Conservation (phyloP, 2,329 filamentous ascomycete species). For the Ophiocordyceps robertsii region DNA sequence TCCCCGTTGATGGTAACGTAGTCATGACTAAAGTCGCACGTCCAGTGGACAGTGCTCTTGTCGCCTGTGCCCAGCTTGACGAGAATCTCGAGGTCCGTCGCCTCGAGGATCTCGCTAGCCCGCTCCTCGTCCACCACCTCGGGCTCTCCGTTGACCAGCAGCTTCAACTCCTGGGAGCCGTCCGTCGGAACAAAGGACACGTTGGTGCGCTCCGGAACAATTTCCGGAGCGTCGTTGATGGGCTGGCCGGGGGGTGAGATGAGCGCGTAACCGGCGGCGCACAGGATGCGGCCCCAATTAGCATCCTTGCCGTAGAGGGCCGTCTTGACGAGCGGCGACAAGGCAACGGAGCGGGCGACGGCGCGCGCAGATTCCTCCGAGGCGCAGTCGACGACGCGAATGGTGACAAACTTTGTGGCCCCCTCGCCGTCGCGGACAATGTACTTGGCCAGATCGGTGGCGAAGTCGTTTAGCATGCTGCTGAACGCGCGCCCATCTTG, state of each 20-base stretch:
- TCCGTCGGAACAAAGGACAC: constrained; percentile 70
- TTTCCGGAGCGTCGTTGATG: constrained; percentile 46
- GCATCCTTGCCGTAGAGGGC: constrained; percentile 94
- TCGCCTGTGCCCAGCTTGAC: constrained; percentile 58
- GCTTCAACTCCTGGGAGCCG: constrained; percentile 61
- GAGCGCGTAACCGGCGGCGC: constrained; percentile 74
- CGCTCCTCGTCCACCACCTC: constrained; percentile 64
- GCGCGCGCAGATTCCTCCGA: constrained; percentile 58
- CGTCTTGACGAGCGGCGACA: constrained; percentile 90
- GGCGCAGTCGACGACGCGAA: constrained; percentile 64
- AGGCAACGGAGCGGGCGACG: constrained; percentile 78
- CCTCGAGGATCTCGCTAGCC: constrained; percentile 64
- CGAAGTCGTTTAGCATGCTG: constrained; percentile 59
- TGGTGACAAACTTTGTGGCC: constrained; percentile 94
- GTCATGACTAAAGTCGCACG: constrained; percentile 78
- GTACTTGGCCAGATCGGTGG: constrained; percentile 75
- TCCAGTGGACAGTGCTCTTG: constrained; percentile 64
- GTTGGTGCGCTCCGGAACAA: constrained; percentile 57
- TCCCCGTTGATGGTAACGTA: constrained; percentile 59
- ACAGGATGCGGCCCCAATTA: constrained; percentile 96
- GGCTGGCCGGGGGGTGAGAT: constrained; percentile 44
- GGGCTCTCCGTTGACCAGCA: constrained; percentile 69
- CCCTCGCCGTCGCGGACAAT: constrained; percentile 94
- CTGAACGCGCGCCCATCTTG: constrained; percentile 60
- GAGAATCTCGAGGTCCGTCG: constrained; percentile 67